A percentile compares a stretch with the other conserved stretches of the same genome.
phyloP scores from a whole-genome alignment of 2,329 filamentous ascomycete genomes.

The Aureobasidium sp. region DNA sequence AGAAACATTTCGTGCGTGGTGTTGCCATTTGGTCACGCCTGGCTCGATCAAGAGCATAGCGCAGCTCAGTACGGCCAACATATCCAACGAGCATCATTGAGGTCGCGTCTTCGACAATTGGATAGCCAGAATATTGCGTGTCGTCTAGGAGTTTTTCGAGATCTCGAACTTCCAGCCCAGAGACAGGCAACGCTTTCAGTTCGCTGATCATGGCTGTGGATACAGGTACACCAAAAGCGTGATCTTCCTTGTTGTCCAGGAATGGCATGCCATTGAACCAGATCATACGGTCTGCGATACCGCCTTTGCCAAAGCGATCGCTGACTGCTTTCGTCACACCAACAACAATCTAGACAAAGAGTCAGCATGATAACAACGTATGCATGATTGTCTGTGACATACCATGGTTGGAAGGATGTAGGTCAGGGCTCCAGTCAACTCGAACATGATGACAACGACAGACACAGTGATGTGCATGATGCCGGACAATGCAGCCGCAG shows the following conservation, averaged over 20 bases:
- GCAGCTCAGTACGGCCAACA: constrained; percentile 84
- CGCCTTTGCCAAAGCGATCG: constrained; percentile 87
- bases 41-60: constrained; percentile 79
- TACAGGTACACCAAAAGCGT: constrained; percentile 91
- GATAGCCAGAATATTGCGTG: constrained; percentile 86
- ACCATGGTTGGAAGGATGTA: constrained; percentile 96
- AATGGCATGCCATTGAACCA: constrained; percentile 98
- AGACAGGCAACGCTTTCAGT: constrained; percentile 65
- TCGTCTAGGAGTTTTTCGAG: constrained; percentile 69
- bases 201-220: constrained; percentile 72
- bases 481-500: constrained; percentile 81
- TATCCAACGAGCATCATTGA: constrained; percentile 77
- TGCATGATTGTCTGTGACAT: constrained; percentile 20
- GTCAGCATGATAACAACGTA: not conserved
- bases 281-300: constrained; percentile 97
- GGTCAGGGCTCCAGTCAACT: constrained; percentile 90
- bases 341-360: constrained; percentile 64
- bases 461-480: constrained; percentile 98
- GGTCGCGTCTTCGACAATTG: constrained; percentile 68
- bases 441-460: constrained; percentile 99
- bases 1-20: constrained; percentile 65
- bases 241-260: constrained; percentile 94
- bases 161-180: constrained; percentile 66
- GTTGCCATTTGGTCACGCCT: constrained; percentile 62
- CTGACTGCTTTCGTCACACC: constrained; percentile 92